Conservation (phyloP, 2,329 filamentous ascomycete genomes). For the Pseudopyricularia cyperi region DNA sequence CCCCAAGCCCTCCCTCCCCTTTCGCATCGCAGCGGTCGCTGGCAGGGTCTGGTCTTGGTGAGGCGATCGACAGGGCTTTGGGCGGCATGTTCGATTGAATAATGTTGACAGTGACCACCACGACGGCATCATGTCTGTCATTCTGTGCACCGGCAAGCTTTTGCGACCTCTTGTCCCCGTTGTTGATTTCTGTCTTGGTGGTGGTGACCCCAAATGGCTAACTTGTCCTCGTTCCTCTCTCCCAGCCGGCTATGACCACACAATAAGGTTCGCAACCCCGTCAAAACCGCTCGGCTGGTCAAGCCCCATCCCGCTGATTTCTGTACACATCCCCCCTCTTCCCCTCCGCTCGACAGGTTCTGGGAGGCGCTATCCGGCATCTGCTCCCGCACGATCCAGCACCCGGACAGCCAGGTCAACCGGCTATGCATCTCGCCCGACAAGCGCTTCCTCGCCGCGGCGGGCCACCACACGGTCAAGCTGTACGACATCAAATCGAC, state of each 20-base stretch:
- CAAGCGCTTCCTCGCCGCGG: slow-evolving; percentile 88
- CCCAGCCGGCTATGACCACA: slow-evolving; percentile 49
- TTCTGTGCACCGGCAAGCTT: slow-evolving; percentile 46
- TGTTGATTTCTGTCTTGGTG: neutral
- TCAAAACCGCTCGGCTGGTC: neutral
- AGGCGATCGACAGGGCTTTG: neutral
- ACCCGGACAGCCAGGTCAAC: slow-evolving; percentile 97
- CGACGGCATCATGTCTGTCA: slow-evolving; percentile 38
- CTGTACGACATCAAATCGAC: slow-evolving; percentile 97
- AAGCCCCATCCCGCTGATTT: neutral
- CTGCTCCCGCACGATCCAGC: slow-evolving; percentile 94
- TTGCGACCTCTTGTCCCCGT: slow-evolving; percentile 3
- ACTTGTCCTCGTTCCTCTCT: neutral
- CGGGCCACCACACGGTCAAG: slow-evolving; percentile 72
- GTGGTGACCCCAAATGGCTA: neutral
- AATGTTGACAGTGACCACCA: slow-evolving; percentile 1
- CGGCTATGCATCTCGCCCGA: slow-evolving; percentile 96
- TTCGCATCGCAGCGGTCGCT: neutral
- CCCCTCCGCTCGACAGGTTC: slow-evolving; percentile 45
- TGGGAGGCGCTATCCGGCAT: slow-evolving; percentile 98
- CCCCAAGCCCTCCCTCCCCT: neutral
- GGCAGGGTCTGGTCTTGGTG: neutral
- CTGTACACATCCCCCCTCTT: neutral
- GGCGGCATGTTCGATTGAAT: slow-evolving; percentile 2
- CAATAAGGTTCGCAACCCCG: slow-evolving; percentile 33